phyloP scores from a whole-genome alignment of 2,329 filamentous ascomycete species.

The Trichoderma asperellum region DNA sequence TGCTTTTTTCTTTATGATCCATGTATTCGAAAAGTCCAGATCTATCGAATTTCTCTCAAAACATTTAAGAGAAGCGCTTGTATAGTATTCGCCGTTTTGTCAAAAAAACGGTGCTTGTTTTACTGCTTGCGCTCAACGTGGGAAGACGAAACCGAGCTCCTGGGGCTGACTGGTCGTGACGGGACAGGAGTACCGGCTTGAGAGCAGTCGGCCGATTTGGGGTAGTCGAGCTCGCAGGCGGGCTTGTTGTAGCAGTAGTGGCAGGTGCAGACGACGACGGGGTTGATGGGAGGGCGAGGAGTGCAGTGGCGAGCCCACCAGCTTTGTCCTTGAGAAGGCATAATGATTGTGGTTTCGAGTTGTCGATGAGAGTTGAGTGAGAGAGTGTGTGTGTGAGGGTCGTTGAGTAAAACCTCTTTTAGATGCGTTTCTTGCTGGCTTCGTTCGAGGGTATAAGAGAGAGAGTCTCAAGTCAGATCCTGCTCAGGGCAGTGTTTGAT shows the following conservation, averaged over 20 bases:
- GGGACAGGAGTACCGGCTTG: neutral
- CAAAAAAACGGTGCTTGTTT: neutral
- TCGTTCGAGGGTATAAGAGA: neutral
- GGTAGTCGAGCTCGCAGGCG: conserved; percentile 8
- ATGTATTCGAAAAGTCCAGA: neutral
- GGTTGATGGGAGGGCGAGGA: conserved; percentile 45
- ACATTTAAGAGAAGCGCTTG: too few relatives aligned
- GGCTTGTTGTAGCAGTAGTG: conserved; percentile 40
- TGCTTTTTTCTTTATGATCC: neutral
- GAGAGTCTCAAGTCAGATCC: neutral
- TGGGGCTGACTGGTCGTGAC: conserved; percentile 15
- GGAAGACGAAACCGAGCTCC: neutral
- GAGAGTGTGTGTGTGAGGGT: neutral
- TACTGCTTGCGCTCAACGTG: conserved; percentile 21
- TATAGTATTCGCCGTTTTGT: too few relatives aligned
- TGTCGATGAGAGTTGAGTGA: neutral
- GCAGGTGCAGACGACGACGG: conserved; percentile 44
- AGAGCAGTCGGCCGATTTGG: neutral
- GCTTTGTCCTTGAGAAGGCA: conserved; percentile 41
- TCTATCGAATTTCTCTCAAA: neutral
- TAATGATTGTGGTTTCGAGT: conserved; percentile 31
- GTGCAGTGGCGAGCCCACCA: conserved; percentile 49
- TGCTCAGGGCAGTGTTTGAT: neutral
- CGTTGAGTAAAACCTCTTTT: neutral
- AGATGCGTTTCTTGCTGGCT: neutral